Evolutionary conservation across 2,329 filamentous ascomycete species (phyloP).

Genomic region (Trichoderma guizhouense): DNA sequence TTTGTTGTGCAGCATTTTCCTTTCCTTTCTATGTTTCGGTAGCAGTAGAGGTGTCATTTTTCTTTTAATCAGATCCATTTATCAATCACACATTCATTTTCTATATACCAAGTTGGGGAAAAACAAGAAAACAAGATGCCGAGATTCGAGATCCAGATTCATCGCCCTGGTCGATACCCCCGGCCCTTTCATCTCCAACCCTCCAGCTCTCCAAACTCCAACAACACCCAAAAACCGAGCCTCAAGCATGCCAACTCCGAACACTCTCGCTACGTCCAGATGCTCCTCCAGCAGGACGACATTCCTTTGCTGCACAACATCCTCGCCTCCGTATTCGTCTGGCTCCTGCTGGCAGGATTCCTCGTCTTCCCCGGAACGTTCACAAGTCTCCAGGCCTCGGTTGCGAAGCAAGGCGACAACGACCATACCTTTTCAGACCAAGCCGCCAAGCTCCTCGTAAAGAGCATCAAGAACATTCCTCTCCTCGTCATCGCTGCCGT

Average conservation of each 20-base stretch:
- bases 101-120: neutral
- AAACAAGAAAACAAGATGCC: neutral
- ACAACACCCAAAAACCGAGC: neutral
- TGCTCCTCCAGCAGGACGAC: conserved; percentile 45
- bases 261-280: conserved; percentile 42
- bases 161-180: neutral
- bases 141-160: conserved; percentile 16
- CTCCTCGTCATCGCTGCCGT: conserved; percentile 43
- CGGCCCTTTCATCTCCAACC: conserved; percentile 15
- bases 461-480: conserved; percentile 33
- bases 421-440: conserved; percentile 20
- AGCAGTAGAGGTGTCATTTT: neutral
- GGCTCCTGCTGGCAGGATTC: conserved; percentile 51
- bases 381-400: conserved; percentile 36
- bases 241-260: conserved; percentile 24
- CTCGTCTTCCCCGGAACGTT: conserved; percentile 52
- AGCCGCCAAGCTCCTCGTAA: conserved; percentile 21
- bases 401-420: conserved; percentile 23
- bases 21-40: neutral
- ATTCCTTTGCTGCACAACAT: conserved; percentile 47
- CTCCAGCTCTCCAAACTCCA: conserved; percentile 22
- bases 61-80: neutral
- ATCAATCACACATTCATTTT: neutral
- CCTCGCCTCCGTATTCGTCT: conserved; percentile 38
- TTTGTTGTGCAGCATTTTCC: too few relatives aligned